These are phyloP conservation scores for Teratosphaeria gauchensis DNA, from an alignment of 2,329 filamentous ascomycete species.

Conservation along the genomic window DNA sequence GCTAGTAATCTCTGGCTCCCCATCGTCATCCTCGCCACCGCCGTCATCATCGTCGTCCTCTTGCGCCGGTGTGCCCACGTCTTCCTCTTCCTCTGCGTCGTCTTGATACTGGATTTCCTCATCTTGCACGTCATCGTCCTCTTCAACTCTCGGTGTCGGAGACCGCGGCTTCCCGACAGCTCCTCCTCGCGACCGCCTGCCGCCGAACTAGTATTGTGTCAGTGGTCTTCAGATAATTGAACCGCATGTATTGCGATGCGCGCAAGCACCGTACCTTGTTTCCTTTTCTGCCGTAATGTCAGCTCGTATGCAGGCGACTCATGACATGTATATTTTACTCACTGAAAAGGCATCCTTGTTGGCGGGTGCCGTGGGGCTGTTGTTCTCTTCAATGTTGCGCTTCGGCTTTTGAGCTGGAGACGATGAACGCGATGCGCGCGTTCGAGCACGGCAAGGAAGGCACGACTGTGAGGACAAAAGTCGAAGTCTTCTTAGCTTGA, in stretches of 20 bases:
- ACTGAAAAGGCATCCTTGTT: not conserved
- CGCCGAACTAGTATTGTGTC: not conserved
- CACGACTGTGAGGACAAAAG: not conserved
- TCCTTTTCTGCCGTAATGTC: not conserved
- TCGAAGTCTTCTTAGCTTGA: not conserved
- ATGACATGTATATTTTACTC: not conserved
- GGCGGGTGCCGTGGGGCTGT: not conserved
- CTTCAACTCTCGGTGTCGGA: not conserved
- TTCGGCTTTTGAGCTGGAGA: not conserved
- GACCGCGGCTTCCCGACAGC: not conserved
- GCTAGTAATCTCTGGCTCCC: slow-evolving; percentile 19
- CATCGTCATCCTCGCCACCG: slow-evolving; percentile 13
- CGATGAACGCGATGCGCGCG: not conserved
- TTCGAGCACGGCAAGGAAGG: not conserved
- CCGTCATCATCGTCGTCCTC: slow-evolving; percentile 17
- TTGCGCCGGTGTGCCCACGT: slow-evolving; percentile 10
- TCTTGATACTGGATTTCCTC: slow-evolving; percentile 5
- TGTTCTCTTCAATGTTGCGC: not conserved
- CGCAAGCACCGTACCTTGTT: not conserved
- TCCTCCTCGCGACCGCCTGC: not conserved
- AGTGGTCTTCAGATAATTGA: not conserved
- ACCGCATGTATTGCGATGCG: not conserved
- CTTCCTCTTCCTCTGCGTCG: slow-evolving; percentile 16
- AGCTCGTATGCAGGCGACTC: not conserved
- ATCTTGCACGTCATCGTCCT: slow-evolving; percentile 5